Evolutionary conservation across 371 early-diverging fungal species (phyloP).

Genomic region (Lichtheimia hyalospora): DNA sequence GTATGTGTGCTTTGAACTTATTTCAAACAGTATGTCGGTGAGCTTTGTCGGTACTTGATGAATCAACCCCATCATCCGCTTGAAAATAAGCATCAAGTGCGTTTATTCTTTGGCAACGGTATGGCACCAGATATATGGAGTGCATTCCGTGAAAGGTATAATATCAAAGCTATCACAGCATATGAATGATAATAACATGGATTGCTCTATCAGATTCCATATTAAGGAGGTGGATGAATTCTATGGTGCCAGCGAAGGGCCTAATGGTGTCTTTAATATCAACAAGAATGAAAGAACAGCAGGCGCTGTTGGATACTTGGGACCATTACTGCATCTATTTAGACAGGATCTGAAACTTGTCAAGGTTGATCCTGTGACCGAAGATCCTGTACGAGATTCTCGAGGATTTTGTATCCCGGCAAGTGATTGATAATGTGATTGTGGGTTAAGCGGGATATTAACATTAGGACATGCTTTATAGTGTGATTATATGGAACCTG

Average conservation of each 20-base stretch:
- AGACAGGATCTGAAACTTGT: conserved; percentile 21
- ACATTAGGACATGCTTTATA: background rate
- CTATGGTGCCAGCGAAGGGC: conserved; percentile 50
- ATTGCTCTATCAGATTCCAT: conserved; percentile 16
- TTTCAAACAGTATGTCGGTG: conserved; percentile 58
- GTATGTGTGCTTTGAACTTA: background rate
- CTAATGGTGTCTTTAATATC: conserved; percentile 35
- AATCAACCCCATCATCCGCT: conserved; percentile 41
- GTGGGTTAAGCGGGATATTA: too few species aligned
- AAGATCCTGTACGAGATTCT: conserved; percentile 20
- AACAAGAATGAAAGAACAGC: conserved; percentile 42
- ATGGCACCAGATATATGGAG: conserved; percentile 70
- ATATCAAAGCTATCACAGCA: background rate
- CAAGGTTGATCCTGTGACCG: conserved; percentile 35
- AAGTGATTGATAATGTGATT: background rate
- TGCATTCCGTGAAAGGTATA: conserved; percentile 45
- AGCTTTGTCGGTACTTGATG: conserved; percentile 67
- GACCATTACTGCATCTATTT: conserved; percentile 12
- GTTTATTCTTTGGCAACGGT: conserved; percentile 69
- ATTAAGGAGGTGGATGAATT: conserved; percentile 50
- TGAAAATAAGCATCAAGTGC: conserved; percentile 49
- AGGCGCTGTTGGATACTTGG: conserved; percentile 54
- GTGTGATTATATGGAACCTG: conserved; percentile 37
- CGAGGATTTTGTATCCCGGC: conserved; percentile 46
- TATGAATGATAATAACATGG: background rate